Base-by-base conservation (phyloP, 139 green algal genomes). In the Microglena sp. region DNA sequence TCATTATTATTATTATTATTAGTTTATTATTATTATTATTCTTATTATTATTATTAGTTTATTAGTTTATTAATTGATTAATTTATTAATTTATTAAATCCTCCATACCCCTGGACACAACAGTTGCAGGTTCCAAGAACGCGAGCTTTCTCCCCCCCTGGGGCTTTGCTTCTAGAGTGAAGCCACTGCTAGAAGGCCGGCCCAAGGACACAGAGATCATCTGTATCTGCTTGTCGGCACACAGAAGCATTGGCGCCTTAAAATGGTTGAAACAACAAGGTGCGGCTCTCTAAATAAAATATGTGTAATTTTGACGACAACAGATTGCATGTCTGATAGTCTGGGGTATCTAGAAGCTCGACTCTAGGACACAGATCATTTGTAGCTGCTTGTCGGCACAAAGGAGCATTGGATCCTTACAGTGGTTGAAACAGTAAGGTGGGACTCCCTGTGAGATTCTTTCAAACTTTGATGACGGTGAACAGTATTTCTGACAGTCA, bases 91-190 rank as follows among this genome's bases (percentile, higher is more conserved):
- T n/a, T n/a, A n/a, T n/a, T n/a, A n/a, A n/a, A n/a, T n/a, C n/a
- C n/a, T n/a, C n/a, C n/a, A n/a, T n/a, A n/a, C n/a, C 21, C 60
- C n/a, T 0, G 68, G 68, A 11, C 68, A 74, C 60, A 69, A n/a
- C n/a, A n/a, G n/a, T 74, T n/a, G 45, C 60, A 5, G 60, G 7
- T 4, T 6, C 5, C 24, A 11, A 27, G 18, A 33, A 50, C n/a
- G 30, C 70, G 0, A 64, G 70, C 57, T 67, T 76, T 33, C 70
- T 76, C 21, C 70, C 70, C 18, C 70, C 70, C 15, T 76, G 70
- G 70, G 55, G 55, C 62, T 76, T 61, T 36, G 28, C 62, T 1
- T 21, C 2, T 26, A 70, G 33, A 46, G 54, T 57, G 0, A 43
- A 31, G 40, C 2, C 30, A 40, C 62, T 27, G 30, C 27, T 33